Evolutionary conservation across 2,329 filamentous ascomycete species (phyloP), one percentile per base, ranked within the genome.

Genomic region (Fonsecaea monophora): DNA sequence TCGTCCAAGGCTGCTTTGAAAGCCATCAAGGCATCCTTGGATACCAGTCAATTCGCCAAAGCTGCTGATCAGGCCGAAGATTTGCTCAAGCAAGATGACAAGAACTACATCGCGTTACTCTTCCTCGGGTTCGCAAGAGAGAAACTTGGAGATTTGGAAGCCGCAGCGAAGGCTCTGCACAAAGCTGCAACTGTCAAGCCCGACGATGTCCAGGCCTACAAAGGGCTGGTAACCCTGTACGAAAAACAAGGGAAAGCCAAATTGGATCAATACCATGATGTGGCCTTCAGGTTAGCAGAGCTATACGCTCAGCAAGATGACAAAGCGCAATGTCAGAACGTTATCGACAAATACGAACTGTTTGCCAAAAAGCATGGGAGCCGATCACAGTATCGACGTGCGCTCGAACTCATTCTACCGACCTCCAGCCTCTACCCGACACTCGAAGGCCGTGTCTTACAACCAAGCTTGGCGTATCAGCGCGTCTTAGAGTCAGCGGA

Each of bases 121-220:
- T 96, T 97, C 75, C 82, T 96, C 18, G 95, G 92, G 1, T 92
- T 96, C 77, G 91, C 92, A 1, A 83, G 90, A 54, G 92, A 96
- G 77, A 95, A 93, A 77, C 86, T 90, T 68, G 87, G 87, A 67
- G 86, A 88, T 68, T 80, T 85, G 7, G 87, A 90, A 6, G 90
- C 92, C 48, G 89, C 95, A 0, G 93, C 95, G 73, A 86, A 84
- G 38, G 87, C 89, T 1, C 98, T 98, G 78, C 83, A 85, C 48
- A 83, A 86, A 37, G 95, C 94, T 1, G 87, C 90, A 5, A 82
- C 84, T 21, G 82, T 92, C 68, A 94, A 92, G 70, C 87, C 89
- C 0, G 83, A 87, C 18, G 93, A 97, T 72, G 82, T 87, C n/a
- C 91, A 94, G 74, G 91, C 91, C 71, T 98, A 92, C 92, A 91